Conservation (phyloP, 164 flowering plant genomes). For the Protea cynaroides region DNA sequence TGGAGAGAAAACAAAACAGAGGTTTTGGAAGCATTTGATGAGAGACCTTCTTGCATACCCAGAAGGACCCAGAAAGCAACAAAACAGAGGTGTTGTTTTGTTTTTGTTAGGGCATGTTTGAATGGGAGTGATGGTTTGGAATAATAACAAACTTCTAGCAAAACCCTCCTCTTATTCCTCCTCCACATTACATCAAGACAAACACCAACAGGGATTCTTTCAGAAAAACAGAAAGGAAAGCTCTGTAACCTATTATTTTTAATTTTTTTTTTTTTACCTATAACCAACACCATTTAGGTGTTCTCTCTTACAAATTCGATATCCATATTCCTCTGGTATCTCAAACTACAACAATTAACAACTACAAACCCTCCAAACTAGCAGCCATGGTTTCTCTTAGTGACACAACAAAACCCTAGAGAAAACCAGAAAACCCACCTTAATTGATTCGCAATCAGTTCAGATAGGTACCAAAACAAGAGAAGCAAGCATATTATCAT, state of each 20-base stretch:
- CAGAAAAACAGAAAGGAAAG: no score
- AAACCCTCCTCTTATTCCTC: constrained; percentile 48
- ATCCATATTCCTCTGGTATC: constrained; percentile 33
- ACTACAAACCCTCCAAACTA: no score
- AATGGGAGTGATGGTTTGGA: constrained; percentile 24
- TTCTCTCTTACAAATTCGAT: constrained; percentile 24
- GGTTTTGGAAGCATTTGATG: constrained; percentile 25
- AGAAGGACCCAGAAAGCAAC: constrained; percentile 28
- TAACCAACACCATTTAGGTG: no score
- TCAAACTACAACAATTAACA: no score
- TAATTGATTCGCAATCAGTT: neutral
- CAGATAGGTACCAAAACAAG: constrained; percentile 1
- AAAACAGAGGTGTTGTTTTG: constrained; percentile 30
- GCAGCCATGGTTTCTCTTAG: no score
- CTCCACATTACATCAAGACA: constrained; percentile 33
- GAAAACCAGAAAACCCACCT: constrained; percentile 4
- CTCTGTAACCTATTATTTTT: no score
- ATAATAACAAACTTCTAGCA: constrained; percentile 32
- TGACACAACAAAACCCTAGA: constrained; percentile 4
- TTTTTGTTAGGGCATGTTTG: constrained; percentile 54
- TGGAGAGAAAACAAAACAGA: constrained; percentile 22
- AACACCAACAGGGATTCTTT: neutral
- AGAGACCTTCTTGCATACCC: constrained; percentile 30
- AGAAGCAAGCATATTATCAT: constrained; percentile 4
- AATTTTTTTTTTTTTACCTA: no score